Evolutionary conservation across 2,329 filamentous ascomycete genomes (phyloP), one percentile per base, ranked within the genome.

Genomic region (Cladobotryum protrusum): DNA sequence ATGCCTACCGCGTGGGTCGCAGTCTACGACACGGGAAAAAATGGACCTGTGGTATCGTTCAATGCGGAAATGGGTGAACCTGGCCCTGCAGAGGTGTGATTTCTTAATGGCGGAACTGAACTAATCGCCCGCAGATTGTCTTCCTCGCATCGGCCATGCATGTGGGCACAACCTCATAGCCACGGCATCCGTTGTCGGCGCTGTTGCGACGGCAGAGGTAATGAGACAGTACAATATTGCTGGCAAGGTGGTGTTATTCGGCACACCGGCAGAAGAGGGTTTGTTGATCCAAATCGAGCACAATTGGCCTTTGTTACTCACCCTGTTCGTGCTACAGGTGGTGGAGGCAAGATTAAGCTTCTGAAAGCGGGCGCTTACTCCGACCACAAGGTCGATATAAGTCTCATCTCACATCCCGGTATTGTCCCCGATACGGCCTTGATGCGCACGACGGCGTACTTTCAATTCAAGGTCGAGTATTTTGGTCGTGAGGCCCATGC

Each of bases 91-190:
- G 14, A 14, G 40, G 40, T 24, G 9, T 24, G 14, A n/a, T 8
- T 41, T 49, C n/a, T 19, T 20, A 39, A 12, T 9, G 13, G 14
- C 3, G 14, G 14, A n/a, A 34, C 13, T 24, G 17, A 33, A 12
- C 4, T 36, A 13, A 45, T 15, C 18, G 18, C 24, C 8, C 11
- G 6, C 19, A 76, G 73, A 78, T 55, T 72, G 73, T 11, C 65
- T 78, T 7, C 72, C 74, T 1, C 68, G 66, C 3, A 70, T 78
- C 7, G 75, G 75, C 34, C 76, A 79, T 55, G 74, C 75, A 7
- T 80, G 77, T 49, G 77, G 77, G 4, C 77, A 79, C 61, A 79
- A 79, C 53, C 67, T 77, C 43, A 78, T 77, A 48, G 73, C 73
- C 8, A 74, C 67, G 0, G 70, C 72, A 2, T 76, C 75, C 0